Evolutionary conservation across 2,329 filamentous ascomycete species (phyloP), one percentile per base, ranked within the genome.

Genomic region (Claviceps quebecensis): DNA sequence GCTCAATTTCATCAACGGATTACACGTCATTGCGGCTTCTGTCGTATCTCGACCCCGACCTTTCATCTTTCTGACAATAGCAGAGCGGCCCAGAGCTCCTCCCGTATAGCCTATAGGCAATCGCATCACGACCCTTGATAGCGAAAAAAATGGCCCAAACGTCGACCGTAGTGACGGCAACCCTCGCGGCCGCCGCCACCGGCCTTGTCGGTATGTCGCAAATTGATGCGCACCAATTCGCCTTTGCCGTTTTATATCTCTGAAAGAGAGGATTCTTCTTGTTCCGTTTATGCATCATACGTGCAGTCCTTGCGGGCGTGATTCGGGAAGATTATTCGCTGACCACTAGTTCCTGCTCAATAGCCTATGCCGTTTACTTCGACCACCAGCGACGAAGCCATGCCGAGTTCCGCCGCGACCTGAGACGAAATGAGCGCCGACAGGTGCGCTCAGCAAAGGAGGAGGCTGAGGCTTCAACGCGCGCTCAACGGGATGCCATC

Each of bases 381-480:
- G 82, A 86, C 67, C 77, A 81, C 63, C 75, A 78, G 64, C 76
- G 82, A 59, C 79, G 82, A 57, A 75, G 72, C 63, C 72, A 81
- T 60, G 70, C 80, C 62, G 76, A 81, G 59, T 86, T 85, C 71
- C 76, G 82, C 61, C 78, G 80, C 64, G 71, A 76, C 61, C 69
- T 86, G 61, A 86, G 86, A 68, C 81, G 83, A 63, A 86, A 87
- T 69, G 83, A 86, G 67, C 84, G 86, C 69, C 77, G 77, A 64
- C 79, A 84, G 67, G 80, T 77, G 57, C 83, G 83, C 59, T 79
- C 73, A 54, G 81, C 83, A 61, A 87, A 88, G 72, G 83, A 86
- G 61, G 77, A 83, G 64, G 83, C 81, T 55, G 79, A 84, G 63
- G 76, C 77, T 54, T 76, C 80, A 57, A 76, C 76, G 56, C 75